These are phyloP conservation scores for Lachnellula hyalina DNA, from an alignment of 2,329 filamentous ascomycete genomes.

Conservation along the genomic window DNA sequence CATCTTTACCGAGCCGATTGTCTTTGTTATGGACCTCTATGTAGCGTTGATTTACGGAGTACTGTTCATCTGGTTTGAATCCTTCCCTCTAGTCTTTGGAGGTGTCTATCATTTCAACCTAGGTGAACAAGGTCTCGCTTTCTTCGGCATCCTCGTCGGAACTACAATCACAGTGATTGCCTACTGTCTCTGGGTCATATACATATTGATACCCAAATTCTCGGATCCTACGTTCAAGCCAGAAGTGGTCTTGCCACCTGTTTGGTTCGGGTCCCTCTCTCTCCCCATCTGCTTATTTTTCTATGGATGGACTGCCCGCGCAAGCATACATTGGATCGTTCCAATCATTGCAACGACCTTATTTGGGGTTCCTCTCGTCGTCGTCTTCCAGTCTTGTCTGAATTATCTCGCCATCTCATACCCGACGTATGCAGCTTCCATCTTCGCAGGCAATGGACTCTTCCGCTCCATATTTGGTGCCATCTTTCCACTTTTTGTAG, in stretches of 20 bases:
- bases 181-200: conserved; percentile 37
- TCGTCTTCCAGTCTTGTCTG: conserved; percentile 54
- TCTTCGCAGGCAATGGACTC: conserved; percentile 56
- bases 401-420: conserved; percentile 50
- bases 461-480: conserved; percentile 43
- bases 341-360: conserved; percentile 46
- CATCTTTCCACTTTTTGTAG: conserved; percentile 7
- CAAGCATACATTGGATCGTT: conserved; percentile 48
- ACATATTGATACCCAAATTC: conserved; percentile 40
- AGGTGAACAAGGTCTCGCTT: conserved; percentile 51
- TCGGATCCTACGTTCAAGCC: conserved; percentile 42
- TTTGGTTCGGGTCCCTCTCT: conserved; percentile 44
- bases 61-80: conserved; percentile 52
- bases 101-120: conserved; percentile 52
- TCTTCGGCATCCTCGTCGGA: conserved; percentile 51
- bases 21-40: conserved; percentile 56
- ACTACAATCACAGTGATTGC: conserved; percentile 43
- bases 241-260: conserved; percentile 48
- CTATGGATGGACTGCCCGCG: conserved; percentile 49
- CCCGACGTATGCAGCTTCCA: conserved; percentile 48
- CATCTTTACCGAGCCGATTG: conserved; percentile 53
- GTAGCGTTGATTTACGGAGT: conserved; percentile 54
- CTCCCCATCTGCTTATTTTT: conserved; percentile 52
- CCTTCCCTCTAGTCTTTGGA: conserved; percentile 56
- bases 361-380: conserved; percentile 30